These are phyloP conservation scores for Kwoniella sp. DNA, from an alignment of 768 basidiomycete genomes.

Conservation along the genomic window DNA sequence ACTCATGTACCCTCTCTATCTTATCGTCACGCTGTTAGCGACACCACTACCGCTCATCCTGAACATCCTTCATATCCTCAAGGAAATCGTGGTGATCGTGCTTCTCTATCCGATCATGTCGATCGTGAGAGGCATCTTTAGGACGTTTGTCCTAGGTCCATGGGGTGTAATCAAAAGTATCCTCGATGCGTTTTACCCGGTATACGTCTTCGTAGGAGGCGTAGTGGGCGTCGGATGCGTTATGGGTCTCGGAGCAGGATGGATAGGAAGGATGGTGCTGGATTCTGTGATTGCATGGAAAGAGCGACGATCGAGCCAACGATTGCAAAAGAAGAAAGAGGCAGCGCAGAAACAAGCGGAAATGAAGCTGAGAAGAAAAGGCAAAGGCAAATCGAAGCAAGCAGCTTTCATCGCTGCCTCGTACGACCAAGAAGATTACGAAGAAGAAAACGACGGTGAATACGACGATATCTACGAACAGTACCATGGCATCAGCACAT, in stretches of 20 bases:
- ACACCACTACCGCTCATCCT: conserved; percentile 39
- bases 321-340: conserved; percentile 1
- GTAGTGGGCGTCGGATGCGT: conserved; percentile 37
- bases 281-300: conserved; percentile 27
- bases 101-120: conserved; percentile 81
- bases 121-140: conserved; percentile 49
- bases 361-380: neutral
- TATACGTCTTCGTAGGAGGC: conserved; percentile 43
- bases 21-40: conserved; percentile 33
- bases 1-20: conserved; percentile 39
- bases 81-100: conserved; percentile 75
- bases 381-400: neutral
- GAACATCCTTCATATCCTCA: conserved; percentile 66
- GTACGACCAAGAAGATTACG: neutral
- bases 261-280: conserved; percentile 33
- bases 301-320: neutral
- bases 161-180: conserved; percentile 19
- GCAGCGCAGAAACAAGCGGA: neutral
- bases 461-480: neutral
- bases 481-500: neutral
- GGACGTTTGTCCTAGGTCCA: conserved; percentile 35
- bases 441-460: neutral
- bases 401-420: neutral
- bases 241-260: conserved; percentile 41
- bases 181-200: conserved; percentile 36